phyloP scores from a whole-genome alignment of 257 asterid species.

The Jasminum sambac region DNA sequence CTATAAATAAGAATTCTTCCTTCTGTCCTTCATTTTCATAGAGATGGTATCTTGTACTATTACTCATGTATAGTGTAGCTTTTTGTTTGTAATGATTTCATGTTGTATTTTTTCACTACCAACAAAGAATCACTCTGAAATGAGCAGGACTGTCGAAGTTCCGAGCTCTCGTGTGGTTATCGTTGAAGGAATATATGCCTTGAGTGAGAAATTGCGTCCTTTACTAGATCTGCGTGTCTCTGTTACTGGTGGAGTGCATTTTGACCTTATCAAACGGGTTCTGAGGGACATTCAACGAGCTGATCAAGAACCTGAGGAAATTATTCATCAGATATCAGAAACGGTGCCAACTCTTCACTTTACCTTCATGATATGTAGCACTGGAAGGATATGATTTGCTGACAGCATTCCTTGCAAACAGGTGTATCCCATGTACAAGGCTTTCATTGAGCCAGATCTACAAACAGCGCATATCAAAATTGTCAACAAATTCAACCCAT shows the following conservation, averaged over 20 bases:
- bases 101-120: slow-evolving; percentile 18
- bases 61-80: slow-evolving; percentile 3
- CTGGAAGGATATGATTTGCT: slow-evolving; percentile 22
- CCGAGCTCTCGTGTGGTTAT: slow-evolving; percentile 90
- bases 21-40: slow-evolving; percentile 10
- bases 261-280: slow-evolving; percentile 96
- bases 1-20: slow-evolving; percentile 3
- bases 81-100: slow-evolving; percentile 15
- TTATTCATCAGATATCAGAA: slow-evolving; percentile 96
- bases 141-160: slow-evolving; percentile 78
- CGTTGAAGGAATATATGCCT: slow-evolving; percentile 95
- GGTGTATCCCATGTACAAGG: slow-evolving; percentile 99
- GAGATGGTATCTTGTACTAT: neutral
- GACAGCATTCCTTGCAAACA: slow-evolving; percentile 34
- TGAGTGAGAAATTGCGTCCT: slow-evolving; percentile 88
- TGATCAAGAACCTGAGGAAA: slow-evolving; percentile 99
- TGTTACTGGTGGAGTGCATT: slow-evolving; percentile 99
- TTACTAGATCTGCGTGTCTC: slow-evolving; percentile 91
- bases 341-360: slow-evolving; percentile 46
- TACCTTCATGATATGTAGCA: slow-evolving; percentile 13
- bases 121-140: slow-evolving; percentile 9
- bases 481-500: slow-evolving; percentile 90
- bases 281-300: slow-evolving; percentile 97
- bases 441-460: slow-evolving; percentile 94
- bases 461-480: slow-evolving; percentile 97